Percentiles rank a stretch among this genome's conserved stretches.
phyloP scores from a whole-genome alignment of 805 yeast genomes.

The Candida maltosa region DNA sequence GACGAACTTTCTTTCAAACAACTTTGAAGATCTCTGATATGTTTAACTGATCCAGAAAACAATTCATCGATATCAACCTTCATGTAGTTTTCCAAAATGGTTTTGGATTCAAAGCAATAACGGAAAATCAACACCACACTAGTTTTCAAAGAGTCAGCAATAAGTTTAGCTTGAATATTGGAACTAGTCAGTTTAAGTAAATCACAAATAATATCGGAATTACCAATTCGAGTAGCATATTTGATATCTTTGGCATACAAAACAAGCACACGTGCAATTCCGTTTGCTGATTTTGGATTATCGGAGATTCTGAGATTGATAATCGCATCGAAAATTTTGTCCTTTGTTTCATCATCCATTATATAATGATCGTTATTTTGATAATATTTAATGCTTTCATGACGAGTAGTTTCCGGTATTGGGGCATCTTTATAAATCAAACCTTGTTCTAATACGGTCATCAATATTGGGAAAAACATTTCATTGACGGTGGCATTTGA shows the following conservation, averaged over 20 bases:
- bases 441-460: constrained; percentile 54
- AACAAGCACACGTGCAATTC: constrained; percentile 53
- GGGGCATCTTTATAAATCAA: constrained; percentile 54
- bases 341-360: constrained; percentile 16
- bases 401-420: constrained; percentile 27
- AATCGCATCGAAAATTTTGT: constrained; percentile 42
- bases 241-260: constrained; percentile 47
- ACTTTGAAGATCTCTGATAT: constrained; percentile 42
- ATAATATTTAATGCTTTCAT: constrained; percentile 9
- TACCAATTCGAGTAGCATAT: constrained; percentile 37
- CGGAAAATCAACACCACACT: constrained; percentile 50
- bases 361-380: constrained; percentile 11
- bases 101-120: constrained; percentile 64
- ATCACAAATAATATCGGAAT: constrained; percentile 43
- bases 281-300: constrained; percentile 46
- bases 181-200: constrained; percentile 4
- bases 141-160: constrained; percentile 9
- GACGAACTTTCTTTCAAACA: constrained; percentile 50
- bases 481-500: constrained; percentile 19
- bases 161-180: constrained; percentile 1
- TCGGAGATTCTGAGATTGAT: constrained; percentile 37
- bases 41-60: constrained; percentile 27
- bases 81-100: constrained; percentile 47
- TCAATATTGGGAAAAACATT: constrained; percentile 58
- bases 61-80: constrained; percentile 46